Base-by-base conservation (phyloP, 139 green algal genomes). In the Asterochloris sp. region DNA sequence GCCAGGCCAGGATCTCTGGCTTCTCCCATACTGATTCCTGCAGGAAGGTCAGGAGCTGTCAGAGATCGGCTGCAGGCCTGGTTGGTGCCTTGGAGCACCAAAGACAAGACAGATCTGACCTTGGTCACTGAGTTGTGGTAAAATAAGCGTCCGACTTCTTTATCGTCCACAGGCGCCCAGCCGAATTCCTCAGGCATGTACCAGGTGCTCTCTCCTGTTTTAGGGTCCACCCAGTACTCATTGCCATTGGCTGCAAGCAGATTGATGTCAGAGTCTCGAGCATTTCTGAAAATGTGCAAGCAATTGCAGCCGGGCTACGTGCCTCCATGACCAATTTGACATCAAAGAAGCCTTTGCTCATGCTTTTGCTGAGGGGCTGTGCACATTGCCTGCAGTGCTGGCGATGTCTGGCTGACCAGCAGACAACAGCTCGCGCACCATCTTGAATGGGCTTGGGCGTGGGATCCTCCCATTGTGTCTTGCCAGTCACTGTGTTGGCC, bases 11-110 rank as follows among this genome's bases (percentile, higher is more conserved):
- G 12, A 12, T 69, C 11, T 60, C 21, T 12, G 76, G 76, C 60
- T 69, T 80, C 61, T 80, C 76, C 76, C 76, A 80, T 1, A 80
- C 76, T n/a, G 76, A 80, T 21, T 80, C 76, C 76, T 80, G 54
- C 23, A 80, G 54, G 54, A 79, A 14, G 16, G 15, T 24, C 64
- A 69, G 64, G 66, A 71, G 66, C 21, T 54, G 38, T 54, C 38
- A 54, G 38, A 54, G 38, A 71, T 71, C 4, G 66, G 66, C 19
- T 71, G 17, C 66, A 71, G 21, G 19, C 17, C 66, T 26, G 8
- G 21, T 26, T 71, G 21, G 66, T 71, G 38, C 38, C 66, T 71
- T 21, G 17, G 8, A 71, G 19, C 66, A 71, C 66, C 21, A 71
- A 14, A n/a, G 26, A 60, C 23, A 23, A 23, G 17, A 12, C 27